phyloP scores from a whole-genome alignment of 2,329 filamentous ascomycete species.

The Sordariomycetes sp. region DNA sequence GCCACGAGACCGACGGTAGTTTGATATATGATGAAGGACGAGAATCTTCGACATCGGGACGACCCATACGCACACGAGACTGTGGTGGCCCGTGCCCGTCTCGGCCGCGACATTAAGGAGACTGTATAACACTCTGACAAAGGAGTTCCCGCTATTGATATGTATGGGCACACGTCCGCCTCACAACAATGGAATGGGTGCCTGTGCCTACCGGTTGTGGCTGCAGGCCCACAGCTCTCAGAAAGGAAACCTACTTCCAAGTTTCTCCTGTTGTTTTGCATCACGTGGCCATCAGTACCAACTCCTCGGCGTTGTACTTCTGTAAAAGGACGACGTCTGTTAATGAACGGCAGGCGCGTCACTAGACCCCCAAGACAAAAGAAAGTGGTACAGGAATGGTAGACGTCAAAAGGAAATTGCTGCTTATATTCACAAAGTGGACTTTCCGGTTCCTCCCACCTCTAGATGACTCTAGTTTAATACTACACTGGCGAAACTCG shows the following conservation, averaged over 20 bases:
- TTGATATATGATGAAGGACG: background rate
- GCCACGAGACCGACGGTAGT: background rate
- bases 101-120: background rate
- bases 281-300: background rate
- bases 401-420: slow-evolving; percentile 14
- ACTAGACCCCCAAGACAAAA: background rate
- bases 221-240: background rate
- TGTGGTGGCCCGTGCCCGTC: background rate
- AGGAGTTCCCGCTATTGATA: background rate
- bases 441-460: slow-evolving; percentile 9
- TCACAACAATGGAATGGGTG: background rate
- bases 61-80: background rate
- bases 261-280: no score
- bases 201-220: background rate
- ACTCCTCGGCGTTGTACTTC: background rate
- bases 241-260: no score
- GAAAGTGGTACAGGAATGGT: background rate
- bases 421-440: slow-evolving; percentile 31
- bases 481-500: slow-evolving; percentile 9
- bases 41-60: background rate
- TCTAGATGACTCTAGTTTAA: slow-evolving; percentile 7
- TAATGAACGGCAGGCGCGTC: background rate
- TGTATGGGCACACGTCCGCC: background rate
- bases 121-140: background rate
- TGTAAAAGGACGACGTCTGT: background rate